A percentile compares a stretch with the other conserved stretches of the same genome.
Conservation (phyloP, 2,329 filamentous ascomycete genomes). For the Neocatenulostroma microsporum region DNA sequence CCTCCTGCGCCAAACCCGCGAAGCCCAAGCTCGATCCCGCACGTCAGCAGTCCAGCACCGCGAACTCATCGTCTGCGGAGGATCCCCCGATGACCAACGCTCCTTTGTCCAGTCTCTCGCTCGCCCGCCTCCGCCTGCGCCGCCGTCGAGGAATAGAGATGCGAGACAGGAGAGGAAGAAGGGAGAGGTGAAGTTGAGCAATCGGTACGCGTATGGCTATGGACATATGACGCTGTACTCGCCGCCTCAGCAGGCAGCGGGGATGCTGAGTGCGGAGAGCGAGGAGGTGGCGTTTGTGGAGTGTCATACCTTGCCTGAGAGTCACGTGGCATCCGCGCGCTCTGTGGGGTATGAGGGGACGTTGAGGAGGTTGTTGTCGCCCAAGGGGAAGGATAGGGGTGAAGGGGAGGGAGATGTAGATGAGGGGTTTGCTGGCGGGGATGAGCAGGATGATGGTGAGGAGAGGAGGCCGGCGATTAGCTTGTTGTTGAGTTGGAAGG, state of each 20-base stretch:
- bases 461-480: constrained; percentile 48
- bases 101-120: constrained; percentile 20
- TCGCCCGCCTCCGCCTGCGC: constrained; percentile 22
- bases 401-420: constrained; percentile 12
- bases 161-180: no score
- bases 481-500: constrained; percentile 89
- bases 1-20: constrained; percentile 28
- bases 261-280: constrained; percentile 23
- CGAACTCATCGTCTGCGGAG: constrained; percentile 25
- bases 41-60: constrained; percentile 26
- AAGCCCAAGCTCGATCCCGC: constrained; percentile 29
- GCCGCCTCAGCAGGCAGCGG: constrained; percentile 20
- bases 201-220: constrained; percentile 29
- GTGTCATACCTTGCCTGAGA: constrained; percentile 26
- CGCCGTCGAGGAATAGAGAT: constrained; percentile 20
- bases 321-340: no score
- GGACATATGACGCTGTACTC: constrained; percentile 28
- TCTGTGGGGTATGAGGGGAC: constrained; percentile 23
- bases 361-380: constrained; percentile 19
- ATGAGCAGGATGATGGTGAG: constrained; percentile 6
- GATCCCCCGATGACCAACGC: constrained; percentile 25
- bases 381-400: constrained; percentile 12
- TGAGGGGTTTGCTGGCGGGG: constrained; percentile 3
- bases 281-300: constrained; percentile 27
- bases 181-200: constrained; percentile 27